Percentiles rank a stretch among this genome's conserved stretches.
phyloP scores from a whole-genome alignment of 305 asterid genomes.

The Fraxinus xanthoxyloides region DNA sequence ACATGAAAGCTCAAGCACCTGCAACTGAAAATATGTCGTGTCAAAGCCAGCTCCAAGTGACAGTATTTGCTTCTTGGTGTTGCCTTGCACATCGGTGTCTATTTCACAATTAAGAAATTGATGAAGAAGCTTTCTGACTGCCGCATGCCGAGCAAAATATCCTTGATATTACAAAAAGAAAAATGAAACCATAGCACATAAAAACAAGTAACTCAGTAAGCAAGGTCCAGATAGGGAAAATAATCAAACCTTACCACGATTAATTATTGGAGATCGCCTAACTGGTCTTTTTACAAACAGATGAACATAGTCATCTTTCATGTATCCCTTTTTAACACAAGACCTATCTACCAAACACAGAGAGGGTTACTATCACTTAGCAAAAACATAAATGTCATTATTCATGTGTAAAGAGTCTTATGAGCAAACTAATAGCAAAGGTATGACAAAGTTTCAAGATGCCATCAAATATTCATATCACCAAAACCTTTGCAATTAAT shows the following conservation, averaged over 20 bases:
- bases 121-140: slow-evolving; percentile 68
- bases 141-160: slow-evolving; percentile 91
- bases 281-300: slow-evolving; percentile 83
- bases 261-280: slow-evolving; percentile 84
- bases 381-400: slow-evolving; percentile 16
- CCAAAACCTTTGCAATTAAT: background rate
- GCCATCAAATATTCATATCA: background rate
- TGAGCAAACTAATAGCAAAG: too few relatives aligned
- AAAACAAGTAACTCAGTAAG: slow-evolving; percentile 8
- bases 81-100: slow-evolving; percentile 36
- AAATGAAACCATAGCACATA: background rate
- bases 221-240: slow-evolving; percentile 8
- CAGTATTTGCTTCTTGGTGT: slow-evolving; percentile 68
- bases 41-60: slow-evolving; percentile 98
- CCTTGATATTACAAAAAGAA: slow-evolving; percentile 42
- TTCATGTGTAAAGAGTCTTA: background rate
- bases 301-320: slow-evolving; percentile 86
- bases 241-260: slow-evolving; percentile 58
- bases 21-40: slow-evolving; percentile 83
- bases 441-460: too few relatives aligned
- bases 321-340: slow-evolving; percentile 88
- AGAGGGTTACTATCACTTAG: background rate
- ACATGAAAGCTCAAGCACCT: slow-evolving; percentile 58
- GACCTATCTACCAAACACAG: slow-evolving; percentile 48
- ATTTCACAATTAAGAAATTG: slow-evolving; percentile 67